Evolutionary conservation across 1,139 yeast species (phyloP).

Genomic region (Sugiyamaella xylanicola): DNA sequence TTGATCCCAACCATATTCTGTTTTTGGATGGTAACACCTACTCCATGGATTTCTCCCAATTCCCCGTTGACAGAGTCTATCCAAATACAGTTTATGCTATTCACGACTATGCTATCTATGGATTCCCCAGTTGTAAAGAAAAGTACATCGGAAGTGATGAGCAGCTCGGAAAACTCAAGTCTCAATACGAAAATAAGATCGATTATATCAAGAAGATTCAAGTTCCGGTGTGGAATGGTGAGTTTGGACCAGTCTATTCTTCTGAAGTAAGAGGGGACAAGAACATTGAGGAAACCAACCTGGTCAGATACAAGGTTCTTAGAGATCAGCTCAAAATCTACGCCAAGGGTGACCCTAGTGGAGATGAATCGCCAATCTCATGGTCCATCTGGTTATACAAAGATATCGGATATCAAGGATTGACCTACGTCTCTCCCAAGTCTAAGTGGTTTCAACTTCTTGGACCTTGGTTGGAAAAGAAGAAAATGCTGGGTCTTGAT

Average conservation of each 20-base stretch:
- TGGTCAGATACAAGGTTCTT: conserved; percentile 46
- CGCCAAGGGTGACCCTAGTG: conserved; percentile 49
- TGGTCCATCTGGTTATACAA: conserved; percentile 57
- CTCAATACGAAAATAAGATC: conserved; percentile 47
- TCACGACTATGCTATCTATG: conserved; percentile 48
- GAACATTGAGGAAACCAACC: conserved; percentile 45
- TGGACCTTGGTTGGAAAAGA: conserved; percentile 48
- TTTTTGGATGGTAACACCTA: conserved; percentile 52
- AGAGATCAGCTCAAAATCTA: conserved; percentile 50
- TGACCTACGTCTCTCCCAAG: conserved; percentile 49
- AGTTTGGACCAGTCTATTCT: conserved; percentile 54
- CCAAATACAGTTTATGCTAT: conserved; percentile 50
- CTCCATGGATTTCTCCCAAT: conserved; percentile 51
- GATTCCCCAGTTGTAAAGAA: conserved; percentile 45
- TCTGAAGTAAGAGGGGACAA: conserved; percentile 48
- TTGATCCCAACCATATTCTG: conserved; percentile 50
- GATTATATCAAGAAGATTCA: conserved; percentile 44
- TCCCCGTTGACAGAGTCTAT: conserved; percentile 41
- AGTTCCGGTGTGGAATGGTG: conserved; percentile 56
- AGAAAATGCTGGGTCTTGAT: conserved; percentile 50
- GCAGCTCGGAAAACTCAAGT: conserved; percentile 41
- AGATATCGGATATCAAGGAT: conserved; percentile 54
- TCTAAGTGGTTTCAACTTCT: conserved; percentile 49
- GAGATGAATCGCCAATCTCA: conserved; percentile 48
- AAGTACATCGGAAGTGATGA: conserved; percentile 43